These are phyloP conservation scores for Metschnikowia drakensbergensis DNA, from an alignment of 805 yeast genomes.

Conservation along the genomic window DNA sequence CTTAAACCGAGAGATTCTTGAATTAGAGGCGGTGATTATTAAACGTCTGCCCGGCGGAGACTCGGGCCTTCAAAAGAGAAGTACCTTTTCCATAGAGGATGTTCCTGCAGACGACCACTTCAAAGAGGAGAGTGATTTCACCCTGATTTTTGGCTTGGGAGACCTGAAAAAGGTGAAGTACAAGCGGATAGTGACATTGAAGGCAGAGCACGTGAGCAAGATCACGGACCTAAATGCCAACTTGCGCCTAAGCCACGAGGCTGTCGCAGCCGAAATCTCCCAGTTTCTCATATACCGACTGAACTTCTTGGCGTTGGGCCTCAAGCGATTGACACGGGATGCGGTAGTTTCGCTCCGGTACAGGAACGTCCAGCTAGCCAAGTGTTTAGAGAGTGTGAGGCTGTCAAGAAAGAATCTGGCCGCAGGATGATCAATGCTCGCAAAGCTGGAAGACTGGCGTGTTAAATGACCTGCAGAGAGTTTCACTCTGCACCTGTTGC, in stretches of 20 bases:
- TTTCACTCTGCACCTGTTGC: too few relatives aligned
- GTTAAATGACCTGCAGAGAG: too few relatives aligned
- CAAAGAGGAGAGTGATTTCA: slow-evolving; percentile 19
- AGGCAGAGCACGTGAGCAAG: slow-evolving; percentile 39
- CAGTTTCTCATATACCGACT: slow-evolving; percentile 52
- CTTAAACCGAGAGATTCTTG: slow-evolving; percentile 26
- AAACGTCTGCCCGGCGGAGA: background rate
- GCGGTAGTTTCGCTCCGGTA: slow-evolving; percentile 7
- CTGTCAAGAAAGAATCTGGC: background rate
- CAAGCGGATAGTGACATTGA: slow-evolving; percentile 39
- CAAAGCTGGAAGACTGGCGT: background rate
- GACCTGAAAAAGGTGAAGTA: slow-evolving; percentile 52
- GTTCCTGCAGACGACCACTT: slow-evolving; percentile 8
- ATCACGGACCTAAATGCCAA: slow-evolving; percentile 43
- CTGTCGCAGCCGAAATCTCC: slow-evolving; percentile 59
- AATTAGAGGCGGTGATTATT: background rate
- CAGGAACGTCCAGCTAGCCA: slow-evolving; percentile 1
- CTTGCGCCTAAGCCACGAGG: slow-evolving; percentile 55
- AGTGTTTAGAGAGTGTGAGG: background rate
- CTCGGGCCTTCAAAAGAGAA: background rate
- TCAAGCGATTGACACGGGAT: slow-evolving; percentile 27
- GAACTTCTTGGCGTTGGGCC: slow-evolving; percentile 33
- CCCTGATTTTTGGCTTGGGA: slow-evolving; percentile 37
- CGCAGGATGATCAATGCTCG: background rate
- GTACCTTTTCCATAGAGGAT: slow-evolving; percentile 8